These are phyloP conservation scores for Stagonosporopsis rhizophila DNA, from an alignment of 2,329 filamentous ascomycete species.

Conservation along the genomic window DNA sequence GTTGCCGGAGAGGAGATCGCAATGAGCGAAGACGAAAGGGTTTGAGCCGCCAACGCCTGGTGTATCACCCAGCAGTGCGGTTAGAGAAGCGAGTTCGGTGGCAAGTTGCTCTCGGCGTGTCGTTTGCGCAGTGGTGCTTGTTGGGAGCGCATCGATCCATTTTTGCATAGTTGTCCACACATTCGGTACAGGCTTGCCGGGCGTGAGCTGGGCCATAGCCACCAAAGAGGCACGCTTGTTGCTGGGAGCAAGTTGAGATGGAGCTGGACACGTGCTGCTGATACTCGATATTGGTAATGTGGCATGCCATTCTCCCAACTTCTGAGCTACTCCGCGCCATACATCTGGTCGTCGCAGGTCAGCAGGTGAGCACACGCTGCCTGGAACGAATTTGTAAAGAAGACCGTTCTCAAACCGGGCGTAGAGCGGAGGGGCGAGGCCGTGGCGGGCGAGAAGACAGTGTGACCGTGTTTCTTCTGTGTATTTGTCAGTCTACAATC, in stretches of 20 bases:
- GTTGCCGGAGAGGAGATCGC: slow-evolving; percentile 94
- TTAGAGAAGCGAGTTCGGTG: slow-evolving; percentile 73
- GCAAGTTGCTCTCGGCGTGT: slow-evolving; percentile 73
- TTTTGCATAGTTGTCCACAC: slow-evolving; percentile 96
- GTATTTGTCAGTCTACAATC: not conserved
- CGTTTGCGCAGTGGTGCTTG: slow-evolving; percentile 71
- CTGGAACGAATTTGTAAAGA: slow-evolving; percentile 89
- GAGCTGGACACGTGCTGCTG: slow-evolving; percentile 49
- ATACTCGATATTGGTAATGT: slow-evolving; percentile 64
- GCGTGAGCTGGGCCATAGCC: slow-evolving; percentile 55
- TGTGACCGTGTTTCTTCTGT: slow-evolving; percentile 72
- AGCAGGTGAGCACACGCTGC: slow-evolving; percentile 77
- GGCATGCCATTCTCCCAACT: slow-evolving; percentile 93
- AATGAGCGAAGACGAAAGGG: slow-evolving; percentile 90
- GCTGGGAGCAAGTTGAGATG: slow-evolving; percentile 38
- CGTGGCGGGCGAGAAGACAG: slow-evolving; percentile 81
- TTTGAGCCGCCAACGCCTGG: slow-evolving; percentile 73
- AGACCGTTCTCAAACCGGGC: slow-evolving; percentile 96
- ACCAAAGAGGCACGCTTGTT: slow-evolving; percentile 48
- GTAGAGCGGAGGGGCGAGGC: slow-evolving; percentile 84
- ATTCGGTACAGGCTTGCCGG: slow-evolving; percentile 78
- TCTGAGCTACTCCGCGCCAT: slow-evolving; percentile 81
- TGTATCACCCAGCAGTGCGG: slow-evolving; percentile 75
- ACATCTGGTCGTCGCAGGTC: slow-evolving; percentile 79
- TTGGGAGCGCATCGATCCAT: slow-evolving; percentile 88